Conservation (phyloP, 2,329 filamentous ascomycete species). For the Dactylonectria estremocensis region DNA sequence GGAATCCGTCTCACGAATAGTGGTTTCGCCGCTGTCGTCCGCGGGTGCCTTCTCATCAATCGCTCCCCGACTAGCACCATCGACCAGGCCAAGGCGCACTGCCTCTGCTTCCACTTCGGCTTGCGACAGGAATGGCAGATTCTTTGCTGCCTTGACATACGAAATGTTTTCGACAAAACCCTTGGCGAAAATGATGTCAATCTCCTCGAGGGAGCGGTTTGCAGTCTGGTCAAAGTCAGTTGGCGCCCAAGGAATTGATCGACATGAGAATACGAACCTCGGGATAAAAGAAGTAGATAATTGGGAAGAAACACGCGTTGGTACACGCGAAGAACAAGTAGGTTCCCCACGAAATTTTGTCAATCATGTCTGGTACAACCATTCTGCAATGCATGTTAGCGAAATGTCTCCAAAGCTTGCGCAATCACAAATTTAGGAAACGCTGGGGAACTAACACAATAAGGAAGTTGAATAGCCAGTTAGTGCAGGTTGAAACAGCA, state of each 20-base stretch:
- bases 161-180: conserved; percentile 71
- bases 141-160: conserved; percentile 71
- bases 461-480: conserved; percentile 69
- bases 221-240: conserved; percentile 50
- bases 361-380: conserved; percentile 75
- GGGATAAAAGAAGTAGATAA: conserved; percentile 65
- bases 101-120: conserved; percentile 68
- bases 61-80: conserved; percentile 30
- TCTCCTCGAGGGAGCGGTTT: conserved; percentile 66
- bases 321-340: conserved; percentile 66
- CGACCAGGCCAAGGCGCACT: conserved; percentile 43
- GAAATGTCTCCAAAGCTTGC: neutral
- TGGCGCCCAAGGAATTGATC: fast-evolving
- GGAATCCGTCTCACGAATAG: conserved; percentile 1
- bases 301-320: conserved; percentile 66
- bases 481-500: conserved; percentile 72
- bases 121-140: conserved; percentile 67
- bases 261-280: conserved; percentile 40
- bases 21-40: conserved; percentile 13
- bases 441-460: conserved; percentile 55
- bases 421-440: fast-evolving
- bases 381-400: conserved; percentile 51
- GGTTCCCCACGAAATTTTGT: conserved; percentile 69
- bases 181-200: conserved; percentile 73
- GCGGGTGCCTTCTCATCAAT: conserved; percentile 38